A percentile compares a stretch with the other conserved stretches of the same genome.
These are phyloP conservation scores for Exophiala aquamarina DNA, from an alignment of 2,329 filamentous ascomycete species.

Conservation along the genomic window DNA sequence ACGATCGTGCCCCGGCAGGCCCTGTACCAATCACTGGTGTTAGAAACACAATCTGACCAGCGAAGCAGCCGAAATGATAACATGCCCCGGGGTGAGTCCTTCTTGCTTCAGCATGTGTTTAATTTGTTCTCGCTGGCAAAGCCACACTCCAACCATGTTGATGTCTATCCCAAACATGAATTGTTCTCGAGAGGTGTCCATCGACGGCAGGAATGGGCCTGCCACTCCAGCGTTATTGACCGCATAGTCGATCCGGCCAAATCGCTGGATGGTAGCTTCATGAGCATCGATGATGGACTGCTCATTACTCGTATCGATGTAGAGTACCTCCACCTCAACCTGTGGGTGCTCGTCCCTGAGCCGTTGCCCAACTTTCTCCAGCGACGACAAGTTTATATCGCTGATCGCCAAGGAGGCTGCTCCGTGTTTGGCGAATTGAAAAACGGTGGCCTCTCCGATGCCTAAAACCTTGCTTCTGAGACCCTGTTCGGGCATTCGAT, in stretches of 20 bases:
- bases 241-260: slow-evolving; percentile 57
- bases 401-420: slow-evolving; percentile 5
- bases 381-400: slow-evolving; percentile 10
- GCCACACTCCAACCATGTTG: slow-evolving; percentile 58
- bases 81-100: too few species aligned
- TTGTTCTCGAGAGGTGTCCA: slow-evolving; percentile 47
- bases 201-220: slow-evolving; percentile 44
- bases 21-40: too few species aligned
- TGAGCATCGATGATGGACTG: slow-evolving; percentile 37
- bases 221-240: slow-evolving; percentile 58
- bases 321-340: slow-evolving; percentile 41
- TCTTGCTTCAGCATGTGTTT: slow-evolving; percentile 21
- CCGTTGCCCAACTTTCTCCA: slow-evolving; percentile 5
- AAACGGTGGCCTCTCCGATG: slow-evolving; percentile 15
- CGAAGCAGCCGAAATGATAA: too few species aligned
- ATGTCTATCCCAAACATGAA: slow-evolving; percentile 53
- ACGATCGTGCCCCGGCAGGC: slow-evolving; percentile 1
- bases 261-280: slow-evolving; percentile 39
- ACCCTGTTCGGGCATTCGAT: too few species aligned
- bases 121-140: slow-evolving; percentile 61
- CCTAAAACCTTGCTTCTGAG: background rate
- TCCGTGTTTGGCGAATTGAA: slow-evolving; percentile 11
- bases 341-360: slow-evolving; percentile 5
- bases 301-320: slow-evolving; percentile 44
- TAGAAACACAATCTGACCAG: too few species aligned